Evolutionary conservation across 257 asterid genomes (phyloP).

Genomic region (Salvia miltiorrhiza): DNA sequence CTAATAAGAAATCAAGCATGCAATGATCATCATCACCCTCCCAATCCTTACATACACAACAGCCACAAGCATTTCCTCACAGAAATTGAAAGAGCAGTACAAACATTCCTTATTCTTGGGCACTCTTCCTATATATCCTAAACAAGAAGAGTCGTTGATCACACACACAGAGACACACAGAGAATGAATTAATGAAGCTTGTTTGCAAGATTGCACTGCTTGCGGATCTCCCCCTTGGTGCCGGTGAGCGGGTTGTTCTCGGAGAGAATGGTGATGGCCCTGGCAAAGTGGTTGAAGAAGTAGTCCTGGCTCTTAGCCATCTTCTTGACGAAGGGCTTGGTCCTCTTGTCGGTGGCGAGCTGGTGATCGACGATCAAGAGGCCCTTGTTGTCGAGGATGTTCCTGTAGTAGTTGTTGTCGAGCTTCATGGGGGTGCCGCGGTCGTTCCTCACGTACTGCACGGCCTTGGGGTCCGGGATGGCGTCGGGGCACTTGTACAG

Average conservation of each 20-base stretch:
- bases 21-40: constrained; percentile 19
- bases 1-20: not conserved
- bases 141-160: constrained; percentile 17
- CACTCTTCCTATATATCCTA: not conserved
- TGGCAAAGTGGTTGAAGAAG: constrained; percentile 66
- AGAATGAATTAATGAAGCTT: constrained; percentile 49
- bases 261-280: constrained; percentile 73
- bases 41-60: constrained; percentile 25
- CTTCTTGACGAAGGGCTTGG: constrained; percentile 78
- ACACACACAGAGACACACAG: not conserved
- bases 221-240: constrained; percentile 76
- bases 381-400: constrained; percentile 87
- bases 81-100: too few species aligned
- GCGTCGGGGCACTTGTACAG: constrained; percentile 91
- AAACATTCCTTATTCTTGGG: constrained; percentile 24
- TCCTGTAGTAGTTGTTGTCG: constrained; percentile 86
- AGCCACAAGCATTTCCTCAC: too few species aligned
- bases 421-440: constrained; percentile 92
- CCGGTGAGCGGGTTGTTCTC: constrained; percentile 96
- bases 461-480: constrained; percentile 97
- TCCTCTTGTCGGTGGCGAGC: constrained; percentile 68
- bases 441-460: constrained; percentile 93
- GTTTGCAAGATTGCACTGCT: constrained; percentile 80
- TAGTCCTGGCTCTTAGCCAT: constrained; percentile 88
- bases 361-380: constrained; percentile 79